These are phyloP conservation scores for Geosmithia putterillii DNA, from an alignment of 2,329 filamentous ascomycete genomes.

Conservation along the genomic window DNA sequence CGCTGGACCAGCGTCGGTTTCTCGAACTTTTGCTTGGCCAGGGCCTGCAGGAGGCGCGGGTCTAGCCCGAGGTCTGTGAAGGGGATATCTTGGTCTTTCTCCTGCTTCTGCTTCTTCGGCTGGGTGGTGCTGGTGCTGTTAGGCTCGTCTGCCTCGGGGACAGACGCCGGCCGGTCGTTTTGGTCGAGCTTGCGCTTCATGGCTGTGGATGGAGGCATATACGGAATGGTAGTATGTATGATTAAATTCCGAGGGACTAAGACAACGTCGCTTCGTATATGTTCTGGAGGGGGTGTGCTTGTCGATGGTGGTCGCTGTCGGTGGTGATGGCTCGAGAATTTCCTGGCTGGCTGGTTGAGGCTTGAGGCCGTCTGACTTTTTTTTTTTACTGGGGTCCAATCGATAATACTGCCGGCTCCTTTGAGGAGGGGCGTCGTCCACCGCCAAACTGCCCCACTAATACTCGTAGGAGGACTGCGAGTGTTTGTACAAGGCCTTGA, in stretches of 20 bases:
- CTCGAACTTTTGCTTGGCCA: constrained; percentile 73
- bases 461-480: background rate
- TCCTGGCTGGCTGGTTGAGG: background rate
- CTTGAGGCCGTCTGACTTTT: background rate
- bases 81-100: constrained; percentile 26
- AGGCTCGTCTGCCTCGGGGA: constrained; percentile 12
- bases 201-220: no score
- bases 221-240: background rate
- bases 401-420: background rate
- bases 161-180: constrained; percentile 33
- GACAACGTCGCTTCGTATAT: background rate
- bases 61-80: constrained; percentile 77
- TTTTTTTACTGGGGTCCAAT: constrained; percentile 1
- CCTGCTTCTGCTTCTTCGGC: background rate
- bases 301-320: no score
- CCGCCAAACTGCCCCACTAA: background rate
- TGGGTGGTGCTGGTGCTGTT: background rate
- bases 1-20: constrained; percentile 82
- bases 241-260: background rate
- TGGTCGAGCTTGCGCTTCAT: constrained; percentile 54
- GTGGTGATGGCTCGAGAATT: background rate
- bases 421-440: background rate
- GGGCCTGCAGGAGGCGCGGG: constrained; percentile 70
- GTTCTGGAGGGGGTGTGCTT: background rate
- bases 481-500: background rate